Evolutionary conservation across 208 protist genomes (phyloP), one percentile per base, ranked within the genome.

Genomic region (Trypanosomatidae sp.): DNA sequence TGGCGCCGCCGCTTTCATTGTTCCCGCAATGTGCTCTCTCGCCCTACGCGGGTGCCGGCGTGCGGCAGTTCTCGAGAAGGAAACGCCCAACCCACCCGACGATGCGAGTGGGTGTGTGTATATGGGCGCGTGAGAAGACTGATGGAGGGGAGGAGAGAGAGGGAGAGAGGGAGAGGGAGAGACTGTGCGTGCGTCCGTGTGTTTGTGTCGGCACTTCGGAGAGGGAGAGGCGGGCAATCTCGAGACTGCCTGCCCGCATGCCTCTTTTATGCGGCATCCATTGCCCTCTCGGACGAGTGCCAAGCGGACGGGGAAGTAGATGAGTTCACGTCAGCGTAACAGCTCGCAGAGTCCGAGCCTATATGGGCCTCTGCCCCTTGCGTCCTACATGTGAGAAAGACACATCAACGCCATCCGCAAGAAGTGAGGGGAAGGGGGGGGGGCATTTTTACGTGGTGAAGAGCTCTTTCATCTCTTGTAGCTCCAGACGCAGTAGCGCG

Each of bases 401-500:
- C 36, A 39, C 36, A 6, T 39, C 36, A 39, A 39, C 36, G 36
- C 36, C 36, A 39, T 39, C 36, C 36, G 36, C 36, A 39, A 39
- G 36, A 39, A 39, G 36, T 39, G 36, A 39, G 36, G 36, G 36
- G 36, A 49, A 49, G 46, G 46, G 58, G 25, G 4, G 56, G 10
- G 65, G 28, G 17, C 25, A 7, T 25, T 53, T 69, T 56, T 58
- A 72, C 25, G 62, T 62, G 8, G 70, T 71, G 66, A 71, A 76
- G 17, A 78, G 56, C 6, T 86, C 73, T 9, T 85, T 77, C 65
- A 90, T 78, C 41, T 91, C 80, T 12, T 91, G 70, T 13, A 95
- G 72, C 70, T 95, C 87, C 19, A 88, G 50, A 0, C 91, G 89
- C 56, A 95, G 62, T 76, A 93, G 79, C 7, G 87, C 83, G 30